Conservation (phyloP, 352 stramenopile genomes). For the Halophytophthora batemanensis region DNA sequence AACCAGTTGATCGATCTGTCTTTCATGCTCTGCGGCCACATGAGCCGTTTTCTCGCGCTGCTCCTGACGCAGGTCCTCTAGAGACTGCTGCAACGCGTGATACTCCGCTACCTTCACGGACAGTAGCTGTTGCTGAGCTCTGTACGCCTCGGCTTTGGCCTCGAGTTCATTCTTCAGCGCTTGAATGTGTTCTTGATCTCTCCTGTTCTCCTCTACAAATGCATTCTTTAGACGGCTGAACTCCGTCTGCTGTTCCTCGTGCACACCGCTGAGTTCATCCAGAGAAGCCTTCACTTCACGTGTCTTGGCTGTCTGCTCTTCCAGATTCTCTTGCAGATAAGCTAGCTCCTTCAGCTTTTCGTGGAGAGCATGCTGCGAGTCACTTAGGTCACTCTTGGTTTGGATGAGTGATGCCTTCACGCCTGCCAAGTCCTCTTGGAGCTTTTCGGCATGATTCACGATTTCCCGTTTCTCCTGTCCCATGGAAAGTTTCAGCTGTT, state of each 20-base stretch:
- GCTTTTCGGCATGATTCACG: conserved; percentile 12
- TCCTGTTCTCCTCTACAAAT: conserved; percentile 14
- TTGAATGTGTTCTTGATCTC: conserved; percentile 1
- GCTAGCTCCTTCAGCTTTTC: conserved; percentile 27
- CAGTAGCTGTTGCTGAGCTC: not conserved
- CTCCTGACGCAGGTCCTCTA: conserved; percentile 19
- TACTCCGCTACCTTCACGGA: not conserved
- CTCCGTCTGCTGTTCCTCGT: conserved; percentile 12
- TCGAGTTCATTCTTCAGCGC: conserved; percentile 14
- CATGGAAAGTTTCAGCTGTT: conserved; percentile 18
- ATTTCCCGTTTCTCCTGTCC: conserved; percentile 23
- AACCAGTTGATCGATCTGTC: conserved; percentile 11
- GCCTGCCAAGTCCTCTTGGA: conserved; percentile 24
- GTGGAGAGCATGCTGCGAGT: conserved; percentile 17
- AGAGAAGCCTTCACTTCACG: conserved; percentile 15
- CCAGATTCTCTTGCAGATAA: conserved; percentile 24
- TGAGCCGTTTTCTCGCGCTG: conserved; percentile 4
- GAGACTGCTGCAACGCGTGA: conserved; percentile 9
- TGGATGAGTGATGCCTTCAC: conserved; percentile 15
- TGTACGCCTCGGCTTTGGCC: conserved; percentile 10
- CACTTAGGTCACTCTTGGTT: conserved; percentile 12
- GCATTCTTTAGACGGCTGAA: conserved; percentile 7
- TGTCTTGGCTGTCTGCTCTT: conserved; percentile 16
- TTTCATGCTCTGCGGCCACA: conserved; percentile 20
- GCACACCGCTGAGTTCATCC: conserved; percentile 3